phyloP scores from a whole-genome alignment of 371 early-diverging fungal genomes.

The Chytridium lagenaria region DNA sequence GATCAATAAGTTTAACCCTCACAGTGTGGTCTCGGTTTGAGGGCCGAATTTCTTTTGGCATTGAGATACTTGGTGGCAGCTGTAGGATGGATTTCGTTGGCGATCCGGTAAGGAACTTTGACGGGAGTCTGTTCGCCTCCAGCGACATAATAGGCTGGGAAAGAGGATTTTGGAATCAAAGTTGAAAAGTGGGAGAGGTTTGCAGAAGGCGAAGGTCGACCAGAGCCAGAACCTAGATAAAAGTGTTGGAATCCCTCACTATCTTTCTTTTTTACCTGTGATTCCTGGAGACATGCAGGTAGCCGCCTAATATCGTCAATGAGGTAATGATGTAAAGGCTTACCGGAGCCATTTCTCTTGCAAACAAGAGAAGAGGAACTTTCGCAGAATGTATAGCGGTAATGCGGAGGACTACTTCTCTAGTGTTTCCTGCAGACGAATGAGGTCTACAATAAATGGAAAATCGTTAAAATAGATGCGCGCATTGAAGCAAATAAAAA shows the following conservation, averaged over 20 bases:
- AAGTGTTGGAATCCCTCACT: neutral
- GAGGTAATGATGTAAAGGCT: constrained; percentile 20
- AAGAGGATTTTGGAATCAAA: constrained; percentile 62
- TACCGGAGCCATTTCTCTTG: constrained; percentile 72
- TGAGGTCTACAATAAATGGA: constrained; percentile 52
- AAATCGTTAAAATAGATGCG: neutral
- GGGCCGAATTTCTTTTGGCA: constrained; percentile 10
- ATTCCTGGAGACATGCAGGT: constrained; percentile 82
- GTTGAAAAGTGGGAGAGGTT: constrained; percentile 73
- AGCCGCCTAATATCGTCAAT: constrained; percentile 55
- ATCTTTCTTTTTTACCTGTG: constrained; percentile 45
- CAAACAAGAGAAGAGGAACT: constrained; percentile 64
- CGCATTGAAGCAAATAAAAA: constrained; percentile 11
- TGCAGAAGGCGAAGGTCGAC: constrained; percentile 70
- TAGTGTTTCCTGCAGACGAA: constrained; percentile 54
- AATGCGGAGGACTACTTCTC: constrained; percentile 72
- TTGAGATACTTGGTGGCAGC: neutral
- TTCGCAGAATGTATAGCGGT: constrained; percentile 66
- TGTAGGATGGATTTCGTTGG: neutral
- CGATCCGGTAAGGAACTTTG: constrained; percentile 12
- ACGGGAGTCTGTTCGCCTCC: constrained; percentile 42
- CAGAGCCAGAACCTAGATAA: constrained; percentile 50
- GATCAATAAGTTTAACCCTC: constrained; percentile 60
- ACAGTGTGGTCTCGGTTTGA: constrained; percentile 50
- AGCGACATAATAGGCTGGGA: constrained; percentile 55